Percentiles rank a stretch among this genome's conserved stretches.
These are phyloP conservation scores for Marchantia polymorpha DNA, from an alignment of 225 moss, liverwort and hornwort genomes.

Conservation along the genomic window DNA sequence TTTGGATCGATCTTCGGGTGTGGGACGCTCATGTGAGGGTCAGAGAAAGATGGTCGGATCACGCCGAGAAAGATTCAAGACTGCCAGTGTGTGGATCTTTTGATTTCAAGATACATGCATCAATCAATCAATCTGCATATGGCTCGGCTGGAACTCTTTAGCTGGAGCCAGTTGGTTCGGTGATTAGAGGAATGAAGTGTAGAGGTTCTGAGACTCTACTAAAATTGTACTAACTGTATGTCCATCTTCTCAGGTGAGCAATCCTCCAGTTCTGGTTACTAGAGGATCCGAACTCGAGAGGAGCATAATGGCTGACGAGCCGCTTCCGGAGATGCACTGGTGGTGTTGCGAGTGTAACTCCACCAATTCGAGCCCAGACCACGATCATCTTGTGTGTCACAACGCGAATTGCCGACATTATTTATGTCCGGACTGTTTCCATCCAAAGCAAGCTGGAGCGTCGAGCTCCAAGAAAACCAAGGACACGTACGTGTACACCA, in stretches of 20 bases:
- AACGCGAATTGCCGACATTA: slow-evolving; percentile 30
- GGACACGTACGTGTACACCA: slow-evolving; percentile 22
- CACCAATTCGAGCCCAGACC: slow-evolving; percentile 39
- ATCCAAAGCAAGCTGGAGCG: slow-evolving; percentile 34
- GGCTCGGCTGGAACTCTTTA: too few species aligned
- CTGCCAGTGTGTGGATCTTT: too few species aligned
- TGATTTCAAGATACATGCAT: too few species aligned
- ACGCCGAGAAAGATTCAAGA: too few species aligned
- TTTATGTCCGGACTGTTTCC: slow-evolving; percentile 42
- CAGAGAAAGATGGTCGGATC: too few species aligned
- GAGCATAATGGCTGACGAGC: slow-evolving; percentile 12
- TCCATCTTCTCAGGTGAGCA: neutral
- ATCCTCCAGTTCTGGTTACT: neutral
- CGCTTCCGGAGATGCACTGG: slow-evolving; percentile 39
- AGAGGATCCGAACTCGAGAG: neutral
- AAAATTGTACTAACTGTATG: neutral
- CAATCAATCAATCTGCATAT: too few species aligned
- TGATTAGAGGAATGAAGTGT: too few species aligned
- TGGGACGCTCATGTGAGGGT: too few species aligned
- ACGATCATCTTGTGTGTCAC: slow-evolving; percentile 38
- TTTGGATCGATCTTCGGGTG: too few species aligned
- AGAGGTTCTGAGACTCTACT: too few species aligned
- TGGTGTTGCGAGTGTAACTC: slow-evolving; percentile 42
- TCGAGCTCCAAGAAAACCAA: slow-evolving; percentile 23
- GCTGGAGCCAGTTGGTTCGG: too few species aligned